Evolutionary conservation across 2,329 filamentous ascomycete species (phyloP).

Genomic region (Claviceps pusilla): DNA sequence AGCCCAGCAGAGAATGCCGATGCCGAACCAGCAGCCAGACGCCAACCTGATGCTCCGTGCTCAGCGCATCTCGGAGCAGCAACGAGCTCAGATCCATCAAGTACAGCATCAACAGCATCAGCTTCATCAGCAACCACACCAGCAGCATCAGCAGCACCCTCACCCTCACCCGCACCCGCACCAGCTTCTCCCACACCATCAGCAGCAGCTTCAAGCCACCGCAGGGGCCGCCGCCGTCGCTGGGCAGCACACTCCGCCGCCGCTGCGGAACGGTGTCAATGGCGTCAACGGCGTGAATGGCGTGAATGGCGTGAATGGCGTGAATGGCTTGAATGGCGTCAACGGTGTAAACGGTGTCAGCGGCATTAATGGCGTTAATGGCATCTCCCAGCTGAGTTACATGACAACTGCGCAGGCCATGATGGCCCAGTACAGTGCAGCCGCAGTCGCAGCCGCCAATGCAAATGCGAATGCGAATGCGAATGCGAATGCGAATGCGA

Average conservation of each 20-base stretch:
- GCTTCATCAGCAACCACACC: constrained; percentile 23
- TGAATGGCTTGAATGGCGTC: constrained; percentile 10
- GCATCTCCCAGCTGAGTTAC: constrained; percentile 37
- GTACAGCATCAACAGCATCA: constrained; percentile 21
- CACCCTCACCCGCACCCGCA: constrained; percentile 1
- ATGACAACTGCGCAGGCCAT: constrained; percentile 37
- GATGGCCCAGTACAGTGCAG: constrained; percentile 32
- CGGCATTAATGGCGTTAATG: constrained; percentile 27
- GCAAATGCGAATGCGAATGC: not conserved
- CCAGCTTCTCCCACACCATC: constrained; percentile 16
- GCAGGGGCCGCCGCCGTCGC: constrained; percentile 21
- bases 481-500: constrained; percentile 8
- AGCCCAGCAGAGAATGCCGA: constrained; percentile 45
- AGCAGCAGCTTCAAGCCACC: constrained; percentile 16
- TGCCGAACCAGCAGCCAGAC: constrained; percentile 28
- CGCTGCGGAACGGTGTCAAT: constrained; percentile 29
- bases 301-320: constrained; percentile 11
- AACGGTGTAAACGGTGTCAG: constrained; percentile 31
- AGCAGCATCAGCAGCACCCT: constrained; percentile 25
- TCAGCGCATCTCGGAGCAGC: constrained; percentile 51
- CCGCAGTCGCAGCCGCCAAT: constrained; percentile 1
- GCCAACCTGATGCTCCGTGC: constrained; percentile 46
- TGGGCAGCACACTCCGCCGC: constrained; percentile 28
- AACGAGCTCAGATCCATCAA: constrained; percentile 38
- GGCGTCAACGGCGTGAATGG: constrained; percentile 15